A percentile compares a stretch with the other conserved stretches of the same genome.
These are phyloP conservation scores for Paramarasmius palmivorus DNA, from an alignment of 1,284 basidiomycete species.

Conservation along the genomic window DNA sequence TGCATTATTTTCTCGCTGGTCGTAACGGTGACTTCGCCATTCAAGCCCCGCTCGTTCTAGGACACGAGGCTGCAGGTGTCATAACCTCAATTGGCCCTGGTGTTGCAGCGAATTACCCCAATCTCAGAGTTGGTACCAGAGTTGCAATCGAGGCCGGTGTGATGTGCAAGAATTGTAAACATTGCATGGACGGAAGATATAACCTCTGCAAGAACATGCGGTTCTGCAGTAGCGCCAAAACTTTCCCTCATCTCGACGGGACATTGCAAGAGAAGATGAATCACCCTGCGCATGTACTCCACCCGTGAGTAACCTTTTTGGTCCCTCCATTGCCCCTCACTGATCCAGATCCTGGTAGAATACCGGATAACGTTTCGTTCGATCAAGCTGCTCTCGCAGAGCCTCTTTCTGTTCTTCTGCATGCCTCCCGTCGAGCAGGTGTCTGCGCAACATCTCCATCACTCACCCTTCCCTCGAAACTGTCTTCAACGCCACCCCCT, in stretches of 20 bases:
- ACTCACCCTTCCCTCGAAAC: slow-evolving; percentile 7
- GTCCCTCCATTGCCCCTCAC: not conserved
- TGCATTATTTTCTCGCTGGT: slow-evolving; percentile 88
- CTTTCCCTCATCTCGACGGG: slow-evolving; percentile 91
- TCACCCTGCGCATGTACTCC: slow-evolving; percentile 82
- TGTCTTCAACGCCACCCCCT: not conserved
- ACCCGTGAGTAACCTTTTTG: slow-evolving; percentile 64
- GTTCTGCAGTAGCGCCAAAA: slow-evolving; percentile 89
- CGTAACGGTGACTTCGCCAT: slow-evolving; percentile 92
- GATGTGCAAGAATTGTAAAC: slow-evolving; percentile 75
- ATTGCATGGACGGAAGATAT: slow-evolving; percentile 79
- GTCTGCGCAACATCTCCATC: slow-evolving; percentile 34
- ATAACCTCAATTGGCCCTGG: slow-evolving; percentile 73
- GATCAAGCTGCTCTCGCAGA: slow-evolving; percentile 88
- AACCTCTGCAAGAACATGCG: slow-evolving; percentile 91
- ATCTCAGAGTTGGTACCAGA: slow-evolving; percentile 79
- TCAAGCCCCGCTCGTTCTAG: slow-evolving; percentile 81
- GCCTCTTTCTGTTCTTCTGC: slow-evolving; percentile 87
- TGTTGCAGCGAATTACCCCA: slow-evolving; percentile 36
- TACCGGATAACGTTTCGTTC: slow-evolving; percentile 76
- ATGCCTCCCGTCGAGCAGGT: slow-evolving; percentile 74
- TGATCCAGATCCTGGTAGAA: slow-evolving; percentile 39
- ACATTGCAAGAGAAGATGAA: slow-evolving; percentile 88
- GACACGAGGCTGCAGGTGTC: slow-evolving; percentile 89
- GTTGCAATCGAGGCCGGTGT: slow-evolving; percentile 95